These are phyloP conservation scores for Ballota nigra DNA, from an alignment of 257 asterid species.

Conservation along the genomic window DNA sequence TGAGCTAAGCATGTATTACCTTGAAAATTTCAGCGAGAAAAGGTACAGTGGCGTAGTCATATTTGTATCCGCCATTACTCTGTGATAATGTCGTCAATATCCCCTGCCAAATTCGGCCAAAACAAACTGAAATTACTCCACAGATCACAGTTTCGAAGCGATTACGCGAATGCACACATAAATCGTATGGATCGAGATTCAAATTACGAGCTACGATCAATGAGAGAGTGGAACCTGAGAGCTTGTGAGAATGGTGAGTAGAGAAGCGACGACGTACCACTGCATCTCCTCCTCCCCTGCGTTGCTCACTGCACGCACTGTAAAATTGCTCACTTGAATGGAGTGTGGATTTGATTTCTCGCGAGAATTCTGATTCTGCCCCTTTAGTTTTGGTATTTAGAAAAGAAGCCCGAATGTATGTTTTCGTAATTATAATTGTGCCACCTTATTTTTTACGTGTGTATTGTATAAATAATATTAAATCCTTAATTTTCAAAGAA, in stretches of 20 bases:
- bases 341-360: slow-evolving; percentile 19
- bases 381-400: slow-evolving; percentile 6
- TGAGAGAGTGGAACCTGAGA: slow-evolving; percentile 65
- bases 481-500: background rate
- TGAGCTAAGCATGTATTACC: slow-evolving; percentile 39
- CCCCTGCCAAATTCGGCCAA: slow-evolving; percentile 55
- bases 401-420: slow-evolving; percentile 20
- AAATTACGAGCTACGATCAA: background rate
- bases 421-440: background rate
- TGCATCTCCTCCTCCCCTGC: slow-evolving; percentile 47
- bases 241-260: slow-evolving; percentile 92
- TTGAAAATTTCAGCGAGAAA: slow-evolving; percentile 96
- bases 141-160: background rate
- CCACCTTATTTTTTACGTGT: background rate
- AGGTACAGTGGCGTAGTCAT: slow-evolving; percentile 96
- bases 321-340: slow-evolving; percentile 12
- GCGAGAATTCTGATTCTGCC: slow-evolving; percentile 14
- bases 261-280: slow-evolving; percentile 94
- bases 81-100: slow-evolving; percentile 90
- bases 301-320: slow-evolving; percentile 10
- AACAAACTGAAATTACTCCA: background rate
- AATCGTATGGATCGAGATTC: slow-evolving; percentile 23
- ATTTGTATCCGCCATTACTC: slow-evolving; percentile 77
- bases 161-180: background rate
- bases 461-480: background rate